Evolutionary conservation across 495 filamentous ascomycete species (phyloP), one percentile per base, ranked within the genome.

Genomic region (Penicillium soppii): DNA sequence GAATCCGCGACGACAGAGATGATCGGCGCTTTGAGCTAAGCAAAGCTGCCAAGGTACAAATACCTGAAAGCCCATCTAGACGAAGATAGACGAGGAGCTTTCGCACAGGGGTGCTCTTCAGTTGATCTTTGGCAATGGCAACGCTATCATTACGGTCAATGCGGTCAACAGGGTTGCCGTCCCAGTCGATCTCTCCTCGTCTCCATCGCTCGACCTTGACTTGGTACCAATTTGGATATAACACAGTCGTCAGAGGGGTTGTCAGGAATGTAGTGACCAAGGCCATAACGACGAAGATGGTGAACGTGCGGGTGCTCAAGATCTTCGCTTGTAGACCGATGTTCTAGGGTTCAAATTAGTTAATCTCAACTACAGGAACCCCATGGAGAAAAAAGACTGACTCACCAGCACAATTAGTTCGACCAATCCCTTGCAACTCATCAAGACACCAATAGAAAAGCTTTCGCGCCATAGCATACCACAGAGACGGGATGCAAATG

Each of bases 251-350:
- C 15, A 97, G 63, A 0, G 94, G 94, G 0, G 92, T 96, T 0
- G 94, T 97, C 3, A 85, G 75, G 47, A 98, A 92, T 0, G 94
- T 98, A 2, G 92, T 96, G 32, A 96, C 81, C 7, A 97, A 74
- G 26, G 94, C 92, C 84, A 97, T 97, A 54, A 97, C 89, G n/a
- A 98, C 94, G 47, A 98, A 98, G 50, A 98, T 96, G 26, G 92
- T 98, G 65, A 98, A 98, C 1, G 94, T 96, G 22, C 84, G 81
- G 20, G 80, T 78, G 42, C 88, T 92, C 23, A 98, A 71, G 54
- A 98, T 97, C 43, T 85, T 85, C 19, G 94, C 94, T 79, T 95
- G 88, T 13, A 94, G 79, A 20, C 94, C 94, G 60, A 98, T 96
- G 58, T 98, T 98, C 89, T 95, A 48, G 74, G 66, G 45, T 21